Evolutionary conservation across 148 eudicot species (phyloP).

Genomic region (Spergularia bocconei): DNA sequence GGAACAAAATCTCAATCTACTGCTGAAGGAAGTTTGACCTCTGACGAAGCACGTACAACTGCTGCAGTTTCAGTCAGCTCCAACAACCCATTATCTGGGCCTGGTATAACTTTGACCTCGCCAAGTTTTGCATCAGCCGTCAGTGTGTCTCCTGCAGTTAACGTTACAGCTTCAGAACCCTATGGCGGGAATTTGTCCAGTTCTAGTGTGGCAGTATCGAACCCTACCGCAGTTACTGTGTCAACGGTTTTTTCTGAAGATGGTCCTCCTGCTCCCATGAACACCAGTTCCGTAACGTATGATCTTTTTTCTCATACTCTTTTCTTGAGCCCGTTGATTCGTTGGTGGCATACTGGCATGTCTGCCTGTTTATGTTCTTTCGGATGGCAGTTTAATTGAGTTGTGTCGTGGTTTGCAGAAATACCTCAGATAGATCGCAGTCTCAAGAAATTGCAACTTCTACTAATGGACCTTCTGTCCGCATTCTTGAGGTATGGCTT

Average conservation of each 20-base stretch:
- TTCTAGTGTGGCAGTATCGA: constrained; percentile 29
- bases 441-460: constrained; percentile 47
- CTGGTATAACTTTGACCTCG: constrained; percentile 52
- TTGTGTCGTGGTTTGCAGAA: constrained; percentile 37
- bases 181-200: constrained; percentile 28
- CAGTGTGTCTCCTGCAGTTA: constrained; percentile 40
- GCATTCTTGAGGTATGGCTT: constrained; percentile 67
- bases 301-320: constrained; percentile 10
- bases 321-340: not conserved
- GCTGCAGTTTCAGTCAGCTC: constrained; percentile 36
- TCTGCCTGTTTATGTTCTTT: constrained; percentile 2
- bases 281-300: constrained; percentile 39
- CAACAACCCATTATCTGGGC: constrained; percentile 31
- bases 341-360: not conserved
- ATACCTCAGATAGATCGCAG: constrained; percentile 33
- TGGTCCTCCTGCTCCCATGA: constrained; percentile 29
- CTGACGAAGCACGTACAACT: constrained; percentile 47
- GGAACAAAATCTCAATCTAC: constrained; percentile 30
- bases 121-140: constrained; percentile 41
- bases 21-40: constrained; percentile 30
- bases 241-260: constrained; percentile 46
- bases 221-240: constrained; percentile 35
- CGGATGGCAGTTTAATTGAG: not conserved
- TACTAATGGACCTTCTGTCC: constrained; percentile 50
- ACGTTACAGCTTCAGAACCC: constrained; percentile 45